Evolutionary conservation across 202 grass and related monocot genomes (phyloP).

Genomic region (Setaria italica): DNA sequence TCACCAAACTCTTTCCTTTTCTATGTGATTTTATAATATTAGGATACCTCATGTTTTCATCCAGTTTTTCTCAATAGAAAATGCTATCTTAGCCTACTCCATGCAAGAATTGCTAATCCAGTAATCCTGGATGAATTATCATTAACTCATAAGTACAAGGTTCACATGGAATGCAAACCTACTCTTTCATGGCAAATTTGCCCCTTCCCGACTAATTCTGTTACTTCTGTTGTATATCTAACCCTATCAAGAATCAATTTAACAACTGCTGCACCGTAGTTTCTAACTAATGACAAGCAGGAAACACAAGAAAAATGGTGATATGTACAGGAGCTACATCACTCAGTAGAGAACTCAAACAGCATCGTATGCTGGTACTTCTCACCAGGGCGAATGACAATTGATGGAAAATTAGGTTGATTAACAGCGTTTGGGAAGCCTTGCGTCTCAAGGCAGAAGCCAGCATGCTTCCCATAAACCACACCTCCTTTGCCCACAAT

Average conservation of each 20-base stretch:
- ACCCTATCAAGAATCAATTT: conserved; percentile 39
- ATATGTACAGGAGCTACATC: conserved; percentile 41
- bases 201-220: not conserved
- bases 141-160: not conserved
- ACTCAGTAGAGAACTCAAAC: conserved; percentile 60
- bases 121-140: conserved; percentile 32
- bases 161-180: conserved; percentile 22
- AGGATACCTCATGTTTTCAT: not conserved
- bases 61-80: not conserved
- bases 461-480: conserved; percentile 63
- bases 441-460: conserved; percentile 69
- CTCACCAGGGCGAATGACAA: conserved; percentile 62
- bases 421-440: conserved; percentile 81
- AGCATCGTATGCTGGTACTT: conserved; percentile 68
- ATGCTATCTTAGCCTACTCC: not conserved
- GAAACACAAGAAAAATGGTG: conserved; percentile 18
- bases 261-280: conserved; percentile 8
- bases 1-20: not conserved
- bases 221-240: conserved; percentile 40
- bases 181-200: not conserved
- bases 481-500: conserved; percentile 65
- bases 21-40: not conserved
- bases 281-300: not conserved
- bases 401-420: conserved; percentile 63
- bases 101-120: conserved; percentile 21